Percentiles rank a stretch among this genome's conserved stretches.
These are phyloP conservation scores for Hyaloscypha finlandica DNA, from an alignment of 495 filamentous ascomycete species.

Conservation along the genomic window DNA sequence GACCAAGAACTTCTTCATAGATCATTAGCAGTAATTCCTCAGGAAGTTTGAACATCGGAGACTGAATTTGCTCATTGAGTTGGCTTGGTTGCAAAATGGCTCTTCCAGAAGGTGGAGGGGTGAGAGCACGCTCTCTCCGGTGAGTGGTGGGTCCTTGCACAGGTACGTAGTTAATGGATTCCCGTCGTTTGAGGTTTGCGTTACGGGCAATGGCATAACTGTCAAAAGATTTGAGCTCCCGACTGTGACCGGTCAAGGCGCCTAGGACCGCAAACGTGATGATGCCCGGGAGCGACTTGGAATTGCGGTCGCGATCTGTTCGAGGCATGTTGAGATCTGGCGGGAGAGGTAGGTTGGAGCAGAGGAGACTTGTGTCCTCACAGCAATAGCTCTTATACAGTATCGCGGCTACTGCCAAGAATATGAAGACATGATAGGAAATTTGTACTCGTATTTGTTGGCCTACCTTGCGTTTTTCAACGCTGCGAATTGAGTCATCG, in stretches of 20 bases:
- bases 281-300: not conserved
- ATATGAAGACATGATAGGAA: too few species aligned
- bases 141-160: not conserved
- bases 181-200: not conserved
- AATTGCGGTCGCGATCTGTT: not conserved
- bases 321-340: not conserved
- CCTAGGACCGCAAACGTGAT: not conserved
- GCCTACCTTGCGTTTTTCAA: too few species aligned
- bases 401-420: not conserved
- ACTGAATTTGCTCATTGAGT: slow-evolving; percentile 10
- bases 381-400: too few species aligned
- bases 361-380: too few species aligned
- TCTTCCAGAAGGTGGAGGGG: slow-evolving; percentile 11
- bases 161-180: not conserved
- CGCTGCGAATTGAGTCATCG: not conserved
- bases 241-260: slow-evolving; percentile 5
- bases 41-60: slow-evolving; percentile 17
- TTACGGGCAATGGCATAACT: not conserved
- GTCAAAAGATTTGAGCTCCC: slow-evolving; percentile 3
- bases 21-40: slow-evolving; percentile 11
- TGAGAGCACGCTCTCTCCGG: slow-evolving; percentile 17
- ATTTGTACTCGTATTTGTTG: too few species aligned
- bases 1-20: slow-evolving; percentile 16
- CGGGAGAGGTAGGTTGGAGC: not conserved
- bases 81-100: not conserved